Percentiles rank a stretch among this genome's conserved stretches.
These are phyloP conservation scores for Biscogniauxia mediterranea DNA, from an alignment of 2,329 filamentous ascomycete genomes.

Conservation along the genomic window DNA sequence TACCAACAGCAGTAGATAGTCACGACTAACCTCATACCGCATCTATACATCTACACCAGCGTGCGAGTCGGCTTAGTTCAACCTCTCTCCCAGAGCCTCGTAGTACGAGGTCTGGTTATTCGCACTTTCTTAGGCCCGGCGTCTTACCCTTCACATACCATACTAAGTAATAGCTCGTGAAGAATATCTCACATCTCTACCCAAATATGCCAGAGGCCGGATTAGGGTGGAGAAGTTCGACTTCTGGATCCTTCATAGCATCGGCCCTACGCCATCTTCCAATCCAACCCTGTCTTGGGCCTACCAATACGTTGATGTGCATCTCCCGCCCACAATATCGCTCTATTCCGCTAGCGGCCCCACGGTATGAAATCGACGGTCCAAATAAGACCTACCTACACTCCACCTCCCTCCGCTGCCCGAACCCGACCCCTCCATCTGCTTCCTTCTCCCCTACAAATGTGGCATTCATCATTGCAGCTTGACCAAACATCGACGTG, in stretches of 20 bases:
- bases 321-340: constrained; percentile 32
- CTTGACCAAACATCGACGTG: constrained; percentile 26
- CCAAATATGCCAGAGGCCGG: constrained; percentile 13
- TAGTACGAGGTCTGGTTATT: background rate
- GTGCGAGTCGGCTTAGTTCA: background rate
- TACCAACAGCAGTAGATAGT: too few species aligned
- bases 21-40: too few species aligned
- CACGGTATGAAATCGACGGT: constrained; percentile 33
- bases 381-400: constrained; percentile 32
- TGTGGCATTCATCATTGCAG: constrained; percentile 25
- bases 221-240: constrained; percentile 24
- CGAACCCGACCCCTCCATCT: constrained; percentile 32
- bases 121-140: background rate
- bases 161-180: background rate
- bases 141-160: background rate
- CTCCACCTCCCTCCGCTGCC: constrained; percentile 32
- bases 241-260: constrained; percentile 12
- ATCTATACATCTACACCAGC: constrained; percentile 8
- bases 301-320: constrained; percentile 31
- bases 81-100: background rate
- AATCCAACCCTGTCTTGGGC: constrained; percentile 28
- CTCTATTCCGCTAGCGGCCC: constrained; percentile 32
- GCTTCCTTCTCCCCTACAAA: constrained; percentile 26
- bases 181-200: constrained; percentile 8
- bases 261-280: constrained; percentile 27